These are phyloP conservation scores for Sambucus nigra DNA, from an alignment of 129 eudicot genomes.

Conservation along the genomic window DNA sequence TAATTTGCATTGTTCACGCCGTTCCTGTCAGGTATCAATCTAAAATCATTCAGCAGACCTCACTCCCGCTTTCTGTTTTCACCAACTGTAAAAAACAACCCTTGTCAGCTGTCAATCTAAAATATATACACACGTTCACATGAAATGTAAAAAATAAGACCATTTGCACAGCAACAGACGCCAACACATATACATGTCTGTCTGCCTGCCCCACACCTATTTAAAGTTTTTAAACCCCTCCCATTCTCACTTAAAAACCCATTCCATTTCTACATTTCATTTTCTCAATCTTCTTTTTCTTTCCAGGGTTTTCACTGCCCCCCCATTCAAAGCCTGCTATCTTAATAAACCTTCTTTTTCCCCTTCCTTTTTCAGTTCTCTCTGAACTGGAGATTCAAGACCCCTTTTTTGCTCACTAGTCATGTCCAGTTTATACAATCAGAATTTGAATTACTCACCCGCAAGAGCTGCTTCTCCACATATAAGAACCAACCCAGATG, in stretches of 20 bases:
- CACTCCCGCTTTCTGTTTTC: too few species aligned
- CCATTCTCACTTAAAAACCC: neutral
- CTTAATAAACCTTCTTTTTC: neutral
- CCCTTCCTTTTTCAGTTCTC: neutral
- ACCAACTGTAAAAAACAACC: constrained; percentile 28
- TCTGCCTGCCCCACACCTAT: constrained; percentile 28
- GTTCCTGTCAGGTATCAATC: too few species aligned
- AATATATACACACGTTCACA: neutral
- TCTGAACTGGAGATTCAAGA: neutral
- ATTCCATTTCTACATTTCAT: neutral
- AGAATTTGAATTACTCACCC: constrained; percentile 58
- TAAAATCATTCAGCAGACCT: too few species aligned
- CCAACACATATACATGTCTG: constrained; percentile 1
- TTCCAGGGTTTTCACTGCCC: constrained; percentile 13
- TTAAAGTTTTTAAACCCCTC: constrained; percentile 23
- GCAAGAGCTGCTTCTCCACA: constrained; percentile 76
- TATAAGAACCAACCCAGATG: constrained; percentile 58
- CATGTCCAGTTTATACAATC: constrained; percentile 70
- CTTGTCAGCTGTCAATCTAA: neutral
- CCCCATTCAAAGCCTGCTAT: constrained; percentile 10
- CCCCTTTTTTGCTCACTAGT: constrained; percentile 17
- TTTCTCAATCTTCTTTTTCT: neutral
- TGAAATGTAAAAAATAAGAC: constrained; percentile 7
- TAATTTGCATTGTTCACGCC: too few species aligned
- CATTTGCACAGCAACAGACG: constrained; percentile 14